Conservation (phyloP, 2,329 filamentous ascomycete genomes). For the Ceratocystis lukuohia region DNA sequence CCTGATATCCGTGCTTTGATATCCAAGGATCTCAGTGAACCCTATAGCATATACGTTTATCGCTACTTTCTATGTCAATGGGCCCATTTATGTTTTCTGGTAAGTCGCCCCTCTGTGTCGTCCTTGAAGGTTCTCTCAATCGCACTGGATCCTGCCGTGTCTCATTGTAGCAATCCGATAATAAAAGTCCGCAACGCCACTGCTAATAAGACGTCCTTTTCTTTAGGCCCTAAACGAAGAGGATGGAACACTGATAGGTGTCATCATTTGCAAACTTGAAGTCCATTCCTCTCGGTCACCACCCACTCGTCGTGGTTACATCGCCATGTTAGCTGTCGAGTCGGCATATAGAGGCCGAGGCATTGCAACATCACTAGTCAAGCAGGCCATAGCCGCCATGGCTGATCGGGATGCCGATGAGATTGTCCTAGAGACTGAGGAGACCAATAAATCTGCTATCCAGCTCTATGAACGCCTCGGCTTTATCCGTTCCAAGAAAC, state of each 20-base stretch:
- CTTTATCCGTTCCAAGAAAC: conserved; percentile 79
- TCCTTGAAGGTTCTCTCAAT: conserved; percentile 12
- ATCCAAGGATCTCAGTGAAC: conserved; percentile 90
- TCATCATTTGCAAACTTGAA: conserved; percentile 91
- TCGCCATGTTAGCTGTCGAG: conserved; percentile 93
- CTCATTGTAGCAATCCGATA: neutral
- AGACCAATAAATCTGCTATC: conserved; percentile 79
- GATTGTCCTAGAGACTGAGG: conserved; percentile 90
- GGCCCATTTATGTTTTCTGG: conserved; percentile 95
- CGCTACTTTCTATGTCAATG: conserved; percentile 97
- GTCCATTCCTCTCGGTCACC: conserved; percentile 70
- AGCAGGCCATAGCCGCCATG: conserved; percentile 86
- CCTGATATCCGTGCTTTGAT: conserved; percentile 84
- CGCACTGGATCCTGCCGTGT: neutral
- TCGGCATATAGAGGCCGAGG: conserved; percentile 68
- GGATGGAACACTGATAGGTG: conserved; percentile 60
- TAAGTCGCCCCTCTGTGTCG: conserved; percentile 28
- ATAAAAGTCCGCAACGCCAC: neutral
- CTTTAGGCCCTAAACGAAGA: conserved; percentile 45
- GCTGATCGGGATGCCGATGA: conserved; percentile 72
- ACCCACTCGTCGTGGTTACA: conserved; percentile 71
- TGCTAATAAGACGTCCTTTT: neutral
- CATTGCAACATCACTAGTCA: conserved; percentile 80
- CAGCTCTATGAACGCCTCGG: conserved; percentile 85
- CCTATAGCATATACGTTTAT: conserved; percentile 98